Evolutionary conservation across 2,329 filamentous ascomycete genomes (phyloP).

Genomic region (Conoideocrella luteorostrata): DNA sequence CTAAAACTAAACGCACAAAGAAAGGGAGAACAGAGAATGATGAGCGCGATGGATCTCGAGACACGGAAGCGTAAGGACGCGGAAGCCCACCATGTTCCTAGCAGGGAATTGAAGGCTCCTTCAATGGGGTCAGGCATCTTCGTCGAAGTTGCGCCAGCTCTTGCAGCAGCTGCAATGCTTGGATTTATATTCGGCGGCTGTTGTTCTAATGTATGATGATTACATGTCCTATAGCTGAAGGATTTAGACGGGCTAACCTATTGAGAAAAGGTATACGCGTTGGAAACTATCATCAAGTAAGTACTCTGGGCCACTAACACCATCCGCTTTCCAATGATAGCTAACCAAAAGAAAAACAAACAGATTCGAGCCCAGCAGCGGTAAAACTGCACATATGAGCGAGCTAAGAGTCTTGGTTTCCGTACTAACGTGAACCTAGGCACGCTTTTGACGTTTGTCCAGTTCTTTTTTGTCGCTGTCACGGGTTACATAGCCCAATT

Average conservation of each 20-base stretch:
- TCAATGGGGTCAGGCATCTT: background rate
- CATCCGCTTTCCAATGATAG: constrained; percentile 1
- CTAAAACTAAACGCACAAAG: no score
- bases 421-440: constrained; percentile 39
- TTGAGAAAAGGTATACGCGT: constrained; percentile 71
- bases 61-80: constrained; percentile 4
- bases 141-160: constrained; percentile 13
- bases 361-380: constrained; percentile 73
- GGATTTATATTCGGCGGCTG: constrained; percentile 91
- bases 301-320: constrained; percentile 25
- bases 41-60: background rate
- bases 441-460: constrained; percentile 81
- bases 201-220: constrained; percentile 71
- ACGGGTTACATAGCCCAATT: constrained; percentile 73
- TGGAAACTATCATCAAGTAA: constrained; percentile 93
- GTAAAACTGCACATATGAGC: constrained; percentile 35
- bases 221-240: background rate
- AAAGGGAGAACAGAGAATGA: no score
- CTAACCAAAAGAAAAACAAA: background rate
- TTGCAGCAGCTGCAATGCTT: constrained; percentile 62
- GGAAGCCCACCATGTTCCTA: background rate
- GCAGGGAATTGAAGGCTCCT: background rate
- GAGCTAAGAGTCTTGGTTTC: background rate
- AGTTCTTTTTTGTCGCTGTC: constrained; percentile 76
- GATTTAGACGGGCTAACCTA: background rate